Conservation (phyloP, 768 basidiomycete species). For the Neoboletus magnificus region DNA sequence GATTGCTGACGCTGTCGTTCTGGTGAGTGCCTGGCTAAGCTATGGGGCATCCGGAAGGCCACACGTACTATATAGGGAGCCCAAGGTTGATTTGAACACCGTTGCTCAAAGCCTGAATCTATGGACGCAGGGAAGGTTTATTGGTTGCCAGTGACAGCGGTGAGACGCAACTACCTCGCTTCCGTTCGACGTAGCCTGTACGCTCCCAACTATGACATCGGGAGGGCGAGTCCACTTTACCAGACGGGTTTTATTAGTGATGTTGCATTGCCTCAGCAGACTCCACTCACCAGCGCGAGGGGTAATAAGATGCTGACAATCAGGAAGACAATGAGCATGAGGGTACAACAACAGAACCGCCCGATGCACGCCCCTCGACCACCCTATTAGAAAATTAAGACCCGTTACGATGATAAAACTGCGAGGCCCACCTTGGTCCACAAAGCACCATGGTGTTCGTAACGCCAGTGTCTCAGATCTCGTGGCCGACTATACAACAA, state of each 20-base stretch:
- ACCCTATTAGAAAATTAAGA: conserved; percentile 40
- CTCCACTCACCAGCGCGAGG: conserved; percentile 57
- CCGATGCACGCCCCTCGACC: conserved; percentile 57
- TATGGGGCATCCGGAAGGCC: neutral
- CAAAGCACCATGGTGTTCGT: conserved; percentile 56
- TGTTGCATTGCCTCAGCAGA: neutral
- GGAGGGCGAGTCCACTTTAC: conserved; percentile 77
- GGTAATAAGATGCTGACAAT: conserved; percentile 63
- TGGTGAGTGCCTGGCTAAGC: conserved; percentile 2
- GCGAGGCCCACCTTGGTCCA: conserved; percentile 57
- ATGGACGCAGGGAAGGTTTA: conserved; percentile 18
- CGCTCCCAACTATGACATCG: conserved; percentile 53
- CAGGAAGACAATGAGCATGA: conserved; percentile 64
- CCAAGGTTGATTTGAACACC: conserved; percentile 57
- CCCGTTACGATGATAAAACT: neutral
- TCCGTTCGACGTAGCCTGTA: conserved; percentile 36
- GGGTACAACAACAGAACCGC: conserved; percentile 72
- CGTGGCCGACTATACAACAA: conserved; percentile 13
- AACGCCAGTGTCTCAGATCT: conserved; percentile 50
- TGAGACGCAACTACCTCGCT: conserved; percentile 42
- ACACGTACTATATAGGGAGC: conserved; percentile 62
- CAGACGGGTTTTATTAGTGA: conserved; percentile 2
- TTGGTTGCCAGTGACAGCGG: neutral
- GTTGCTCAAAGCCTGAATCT: conserved; percentile 39
- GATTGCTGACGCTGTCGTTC: conserved; percentile 63